Evolutionary conservation across 768 basidiomycete species (phyloP), one percentile per base, ranked within the genome.

Genomic region (Fistulinella prunicolor): DNA sequence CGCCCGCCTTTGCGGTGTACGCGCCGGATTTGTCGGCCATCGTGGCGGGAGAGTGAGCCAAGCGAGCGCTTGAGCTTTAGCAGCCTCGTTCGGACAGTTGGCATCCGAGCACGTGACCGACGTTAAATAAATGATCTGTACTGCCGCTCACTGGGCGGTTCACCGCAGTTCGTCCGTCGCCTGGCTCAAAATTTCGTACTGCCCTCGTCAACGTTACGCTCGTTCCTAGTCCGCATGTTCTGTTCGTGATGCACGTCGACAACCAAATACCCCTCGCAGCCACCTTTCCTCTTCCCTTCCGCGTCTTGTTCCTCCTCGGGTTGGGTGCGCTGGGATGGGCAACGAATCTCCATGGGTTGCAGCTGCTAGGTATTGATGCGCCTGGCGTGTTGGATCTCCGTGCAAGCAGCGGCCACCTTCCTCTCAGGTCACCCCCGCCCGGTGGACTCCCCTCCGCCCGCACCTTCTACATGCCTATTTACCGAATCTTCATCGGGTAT

Each of bases 311-410:
- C 55, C 76, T 96, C 49, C 74, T 81, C 45, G 86, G 89, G 17
- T 57, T 90, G 28, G 94, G 91, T 10, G 79, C 94, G 46, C 71
- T 95, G 4, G 85, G 85, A 53, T 99, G 95, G 94, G 93, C 93
- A 0, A 82, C 85, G 28, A 99, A 98, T 67, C 70, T 98, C 7
- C 94, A 98, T 66, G 80, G 88, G 41, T 81, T 98, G 38, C 74
- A 85, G 54, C 55, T 75, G 10, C 72, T 86, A 14, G 85, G 87
- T 19, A 69, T 98, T 34, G 93, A 99, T 65, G 82, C 80, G 0
- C 72, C 79, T 13, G 67, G 74, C 53, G 82, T 82, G 4, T 75
- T 99, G 63, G 89, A 89, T 60, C 70, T 93, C 21, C 56, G 64
- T 16, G 14, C 54, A 20, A 35, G 22, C 29, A 47, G 19, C 19